Evolutionary conservation across 2,329 filamentous ascomycete genomes (phyloP).

Genomic region (Fusarium papillatum): DNA sequence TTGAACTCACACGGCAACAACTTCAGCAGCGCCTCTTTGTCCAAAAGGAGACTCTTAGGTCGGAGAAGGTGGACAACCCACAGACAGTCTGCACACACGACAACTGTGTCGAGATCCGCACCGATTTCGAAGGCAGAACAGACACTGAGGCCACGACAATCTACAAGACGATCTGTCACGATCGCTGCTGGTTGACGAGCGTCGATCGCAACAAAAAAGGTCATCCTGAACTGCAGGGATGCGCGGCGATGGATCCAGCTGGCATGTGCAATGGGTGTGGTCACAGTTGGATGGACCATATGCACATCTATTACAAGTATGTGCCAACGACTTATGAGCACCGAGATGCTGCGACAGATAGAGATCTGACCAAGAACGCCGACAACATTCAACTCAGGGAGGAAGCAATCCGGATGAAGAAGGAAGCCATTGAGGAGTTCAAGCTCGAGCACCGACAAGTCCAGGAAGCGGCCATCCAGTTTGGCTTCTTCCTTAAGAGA

Average conservation of each 20-base stretch:
- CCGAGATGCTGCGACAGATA: conserved; percentile 2
- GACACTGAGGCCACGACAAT: background rate
- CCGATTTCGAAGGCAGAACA: background rate
- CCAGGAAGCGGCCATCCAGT: conserved; percentile 21
- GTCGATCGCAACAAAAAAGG: background rate
- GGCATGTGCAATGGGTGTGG: background rate
- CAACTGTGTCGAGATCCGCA: background rate
- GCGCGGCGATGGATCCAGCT: background rate
- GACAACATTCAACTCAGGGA: background rate
- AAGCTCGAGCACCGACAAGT: conserved; percentile 3
- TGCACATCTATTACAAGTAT: conserved; percentile 22
- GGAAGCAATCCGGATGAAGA: conserved; percentile 10
- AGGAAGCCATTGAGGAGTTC: conserved; percentile 13
- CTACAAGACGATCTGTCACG: background rate
- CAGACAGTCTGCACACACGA: background rate
- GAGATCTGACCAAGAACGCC: background rate
- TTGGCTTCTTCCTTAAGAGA: conserved; percentile 17
- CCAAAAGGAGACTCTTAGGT: background rate
- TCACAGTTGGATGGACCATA: conserved; percentile 20
- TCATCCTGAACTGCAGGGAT: background rate
- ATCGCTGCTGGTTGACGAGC: background rate
- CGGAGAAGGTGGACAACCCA: background rate
- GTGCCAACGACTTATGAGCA: background rate
- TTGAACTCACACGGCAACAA: background rate
- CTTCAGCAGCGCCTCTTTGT: background rate